Base-by-base conservation (phyloP, 805 yeast species). In the Starmerella ratchasimensis region DNA sequence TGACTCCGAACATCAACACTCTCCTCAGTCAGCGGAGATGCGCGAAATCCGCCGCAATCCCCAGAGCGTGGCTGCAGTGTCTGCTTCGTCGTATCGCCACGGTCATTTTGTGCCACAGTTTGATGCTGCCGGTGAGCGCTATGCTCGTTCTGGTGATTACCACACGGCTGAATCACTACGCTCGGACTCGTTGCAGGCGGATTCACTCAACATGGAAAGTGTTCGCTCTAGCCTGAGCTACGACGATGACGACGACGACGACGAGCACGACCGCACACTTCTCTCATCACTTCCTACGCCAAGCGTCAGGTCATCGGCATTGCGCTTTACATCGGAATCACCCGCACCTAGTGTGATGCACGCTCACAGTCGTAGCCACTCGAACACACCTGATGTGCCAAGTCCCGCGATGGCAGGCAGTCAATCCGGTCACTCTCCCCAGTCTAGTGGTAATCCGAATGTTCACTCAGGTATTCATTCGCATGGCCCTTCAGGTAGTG, bases 241-340 rank as follows among this genome's bases (percentile, higher is more conserved):
- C 8, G 36, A 30, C 5, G 38, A 31, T 4, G 38, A 39, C 15
- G 39, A 39, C 14, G 28, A 17, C 11, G 38, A 38, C 16, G 35
- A 31, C 10, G 42, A 34, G 17, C 26, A 25, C 15, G 31, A 38
- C 28, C 41, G 30, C 2, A 29, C 46, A 7, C 28, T 44, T 32
- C 39, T 44, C 13, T 42, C 38, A 25, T 29, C 44, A 7, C 41
- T 44, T 11, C 47, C 47, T 1, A 38, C 43, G 18, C 45, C 47
- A 5, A 31, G 41, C 1, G 31, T 28, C 5, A 28, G 29, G 11
- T 15, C 33, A 17, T 24, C 27, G 16, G 13, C 13, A 13, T 9
- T 32, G 18, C n/a, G 27, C 10, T 17, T 24, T 10, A 17, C 30
- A 4, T 9, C 28, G 5, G 29, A 23, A n/a, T 14, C 36, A 8